These are phyloP conservation scores for Termitomyces sp. DNA, from an alignment of 768 basidiomycete species.

Conservation along the genomic window DNA sequence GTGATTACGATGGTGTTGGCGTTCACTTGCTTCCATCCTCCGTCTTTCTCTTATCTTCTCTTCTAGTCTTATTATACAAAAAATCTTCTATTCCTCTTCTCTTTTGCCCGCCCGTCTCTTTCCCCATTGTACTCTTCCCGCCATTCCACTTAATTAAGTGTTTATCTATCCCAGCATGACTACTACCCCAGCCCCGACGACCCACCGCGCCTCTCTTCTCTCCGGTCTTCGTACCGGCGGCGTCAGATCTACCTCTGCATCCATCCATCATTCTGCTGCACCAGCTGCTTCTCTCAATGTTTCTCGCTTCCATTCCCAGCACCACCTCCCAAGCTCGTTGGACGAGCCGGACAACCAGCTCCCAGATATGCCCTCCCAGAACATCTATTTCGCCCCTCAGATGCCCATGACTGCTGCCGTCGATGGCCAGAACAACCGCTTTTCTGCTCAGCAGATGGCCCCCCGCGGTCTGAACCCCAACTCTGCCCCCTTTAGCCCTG, in stretches of 20 bases:
- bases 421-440: constrained; percentile 62
- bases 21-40: constrained; percentile 21
- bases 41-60: constrained; percentile 25
- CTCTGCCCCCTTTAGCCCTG: constrained; percentile 43
- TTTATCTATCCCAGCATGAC: constrained; percentile 39
- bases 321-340: constrained; percentile 32
- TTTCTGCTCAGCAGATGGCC: constrained; percentile 52
- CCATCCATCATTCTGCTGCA: constrained; percentile 64
- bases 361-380: constrained; percentile 47
- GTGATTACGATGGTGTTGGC: constrained; percentile 18
- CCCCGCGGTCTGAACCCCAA: constrained; percentile 42
- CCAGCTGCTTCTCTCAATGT: constrained; percentile 59
- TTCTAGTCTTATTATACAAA: constrained; percentile 22
- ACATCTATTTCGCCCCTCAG: constrained; percentile 42
- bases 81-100: constrained; percentile 12
- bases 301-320: constrained; percentile 46
- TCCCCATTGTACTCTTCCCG: constrained; percentile 19
- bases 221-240: constrained; percentile 87
- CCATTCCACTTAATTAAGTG: constrained; percentile 30
- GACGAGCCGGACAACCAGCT: constrained; percentile 57
- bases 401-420: constrained; percentile 67
- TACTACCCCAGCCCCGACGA: constrained; percentile 40
- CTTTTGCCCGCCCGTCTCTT: neutral
- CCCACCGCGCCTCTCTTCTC: constrained; percentile 78
- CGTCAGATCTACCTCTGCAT: constrained; percentile 66